Evolutionary conservation across 2,329 filamentous ascomycete species (phyloP), one percentile per base, ranked within the genome.

Genomic region (Alternaria longipes): DNA sequence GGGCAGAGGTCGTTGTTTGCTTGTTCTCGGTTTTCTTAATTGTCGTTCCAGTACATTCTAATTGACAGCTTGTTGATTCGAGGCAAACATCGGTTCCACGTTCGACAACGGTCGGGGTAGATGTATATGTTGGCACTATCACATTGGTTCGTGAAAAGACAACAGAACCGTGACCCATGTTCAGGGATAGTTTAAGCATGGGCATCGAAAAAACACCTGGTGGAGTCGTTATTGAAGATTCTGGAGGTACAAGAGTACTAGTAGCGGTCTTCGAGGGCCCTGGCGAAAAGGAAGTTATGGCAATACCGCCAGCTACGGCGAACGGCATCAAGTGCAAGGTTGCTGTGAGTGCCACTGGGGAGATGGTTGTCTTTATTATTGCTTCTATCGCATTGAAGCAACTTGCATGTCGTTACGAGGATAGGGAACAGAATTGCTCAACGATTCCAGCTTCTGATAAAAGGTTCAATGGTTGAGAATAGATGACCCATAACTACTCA

Each of bases 401-500:
- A 12, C 32, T 12, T 36, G 32, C 32, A 36, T 12, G 14, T 16
- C 14, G 12, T 14, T 14, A n/a, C 6, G 6, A 14, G 12, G 14
- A 16, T 14, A 36, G 0, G 12, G 6, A 8, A 5, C 0, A 14
- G 1, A 6, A 6, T 36, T 36, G 12, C 14, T 7, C 1, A 16
- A 12, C 1, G 6, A 36, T 36, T 14, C 32, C 5, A 3, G 12
- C 6, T 12, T 8, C 12, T n/a, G 0, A 36, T 36, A 14, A 16
- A 16, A 16, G 14, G 14, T 14, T 36, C 14, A 36, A 12, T 5
- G 14, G 32, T 36, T 7, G 32, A 6, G 14, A 0, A 6, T 12
- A 16, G 14, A n/a, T 5, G 14, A 36, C 32, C 12, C 14, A 36
- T 7, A 8, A 7, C 6, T 14, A 14, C 0, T 36, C 0, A 14